phyloP scores from a whole-genome alignment of 1,284 basidiomycete species.

The Takashimella koratensis region DNA sequence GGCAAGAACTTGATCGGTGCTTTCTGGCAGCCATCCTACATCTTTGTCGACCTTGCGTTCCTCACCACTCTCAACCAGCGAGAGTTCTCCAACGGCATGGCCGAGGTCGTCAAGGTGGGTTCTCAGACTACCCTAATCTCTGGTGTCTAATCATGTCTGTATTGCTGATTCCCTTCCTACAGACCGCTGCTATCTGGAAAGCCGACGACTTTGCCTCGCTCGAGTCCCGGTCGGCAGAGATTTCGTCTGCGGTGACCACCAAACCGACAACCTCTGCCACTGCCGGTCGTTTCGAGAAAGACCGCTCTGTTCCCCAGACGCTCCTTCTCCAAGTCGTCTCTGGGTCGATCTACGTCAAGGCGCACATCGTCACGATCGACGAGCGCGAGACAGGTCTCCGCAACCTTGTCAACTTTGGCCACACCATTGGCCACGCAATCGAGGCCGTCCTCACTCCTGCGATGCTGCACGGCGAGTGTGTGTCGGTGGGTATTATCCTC shows the following conservation, averaged over 20 bases:
- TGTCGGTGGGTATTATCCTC: slow-evolving; percentile 87
- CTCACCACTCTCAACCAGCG: slow-evolving; percentile 86
- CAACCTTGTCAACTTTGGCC: slow-evolving; percentile 96
- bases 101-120: slow-evolving; percentile 90
- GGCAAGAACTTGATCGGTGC: slow-evolving; percentile 98
- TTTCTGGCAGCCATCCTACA: slow-evolving; percentile 96
- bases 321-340: slow-evolving; percentile 71
- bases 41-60: slow-evolving; percentile 97
- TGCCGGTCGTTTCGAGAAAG: slow-evolving; percentile 64
- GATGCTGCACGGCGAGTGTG: slow-evolving; percentile 90
- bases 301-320: slow-evolving; percentile 67
- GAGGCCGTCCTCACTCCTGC: slow-evolving; percentile 88
- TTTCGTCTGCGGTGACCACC: slow-evolving; percentile 71
- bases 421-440: slow-evolving; percentile 93
- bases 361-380: slow-evolving; percentile 91
- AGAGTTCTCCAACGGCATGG: slow-evolving; percentile 98
- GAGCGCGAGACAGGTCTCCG: slow-evolving; percentile 91
- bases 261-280: slow-evolving; percentile 45
- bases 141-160: background rate
- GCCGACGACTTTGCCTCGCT: slow-evolving; percentile 78
- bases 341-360: slow-evolving; percentile 84
- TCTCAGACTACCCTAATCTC: background rate
- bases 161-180: background rate
- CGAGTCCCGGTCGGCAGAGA: slow-evolving; percentile 76
- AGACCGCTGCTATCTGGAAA: slow-evolving; percentile 97